Percentiles rank a stretch among this genome's conserved stretches.
Evolutionary conservation across 1,284 basidiomycete genomes (phyloP).

Genomic region (Veloboletus limbatus): DNA sequence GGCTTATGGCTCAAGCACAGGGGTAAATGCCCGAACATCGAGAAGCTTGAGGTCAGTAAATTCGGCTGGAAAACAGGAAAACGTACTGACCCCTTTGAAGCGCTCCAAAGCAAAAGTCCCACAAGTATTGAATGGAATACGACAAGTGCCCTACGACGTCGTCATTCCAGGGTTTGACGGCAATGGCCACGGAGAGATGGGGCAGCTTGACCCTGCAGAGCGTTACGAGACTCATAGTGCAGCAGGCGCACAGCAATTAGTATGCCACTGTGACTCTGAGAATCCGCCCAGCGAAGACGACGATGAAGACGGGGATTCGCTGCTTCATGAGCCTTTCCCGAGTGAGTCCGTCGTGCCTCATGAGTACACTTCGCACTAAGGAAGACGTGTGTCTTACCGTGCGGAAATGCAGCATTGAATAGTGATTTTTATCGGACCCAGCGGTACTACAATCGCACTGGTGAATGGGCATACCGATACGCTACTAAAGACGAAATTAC

Average conservation of each 20-base stretch:
- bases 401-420: slow-evolving; percentile 21
- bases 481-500: slow-evolving; percentile 30
- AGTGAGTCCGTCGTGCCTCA: slow-evolving; percentile 18
- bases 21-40: slow-evolving; percentile 24
- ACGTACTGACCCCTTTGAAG: slow-evolving; percentile 20
- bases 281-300: slow-evolving; percentile 16
- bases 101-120: slow-evolving; percentile 7
- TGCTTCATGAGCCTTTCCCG: slow-evolving; percentile 22
- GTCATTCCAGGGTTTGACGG: not conserved
- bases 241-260: not conserved
- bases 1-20: slow-evolving; percentile 32
- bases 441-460: slow-evolving; percentile 1
- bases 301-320: slow-evolving; percentile 15
- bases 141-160: slow-evolving; percentile 1
- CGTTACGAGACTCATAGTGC: not conserved
- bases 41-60: slow-evolving; percentile 29
- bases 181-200: not conserved
- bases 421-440: slow-evolving; percentile 20
- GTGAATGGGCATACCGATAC: slow-evolving; percentile 32
- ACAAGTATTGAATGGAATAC: not conserved
- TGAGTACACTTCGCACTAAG: slow-evolving; percentile 10
- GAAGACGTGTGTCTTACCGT: slow-evolving; percentile 1
- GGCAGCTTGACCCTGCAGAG: not conserved
- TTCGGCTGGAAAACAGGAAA: not conserved
- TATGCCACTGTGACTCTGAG: slow-evolving; percentile 5